Base-by-base conservation (phyloP, 1,139 yeast genomes). In the Hemisphaericaspora xylofermentans region DNA sequence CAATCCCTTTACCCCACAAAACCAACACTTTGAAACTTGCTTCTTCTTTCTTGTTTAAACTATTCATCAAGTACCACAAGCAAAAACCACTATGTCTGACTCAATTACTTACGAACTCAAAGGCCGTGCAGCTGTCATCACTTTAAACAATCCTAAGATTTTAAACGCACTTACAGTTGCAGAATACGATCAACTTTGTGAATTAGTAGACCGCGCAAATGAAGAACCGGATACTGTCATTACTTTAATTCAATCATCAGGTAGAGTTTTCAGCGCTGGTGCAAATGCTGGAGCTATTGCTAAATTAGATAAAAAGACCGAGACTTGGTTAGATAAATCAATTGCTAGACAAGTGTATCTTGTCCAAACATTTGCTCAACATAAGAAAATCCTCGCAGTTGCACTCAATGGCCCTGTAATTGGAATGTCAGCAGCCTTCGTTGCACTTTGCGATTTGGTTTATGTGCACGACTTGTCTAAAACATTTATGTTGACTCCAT, bases 361-460 rank as follows among this genome's bases (percentile, higher is more conserved):
- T 43, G 83, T 93, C 4, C 80, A 82, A 47, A 69, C 84, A 29
- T 81, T 87, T 59, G 76, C 78, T 51, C 76, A 78, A 54, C 96
- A 88, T 60, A 67, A 74, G 14, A 88, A 88, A 61, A 73, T 88
- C 3, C 66, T 88, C 36, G 83, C 84, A 17, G 80, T 80, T 29
- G 93, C 93, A 6, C 68, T 88, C 46, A 88, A 88, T 55, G 96
- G 96, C 0, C 95, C 96, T 0, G 95, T 80, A 9, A 76, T 88
- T 48, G 96, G 96, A 0, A 72, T 88, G 44, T 69, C 83, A 29
- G 81, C 93, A 2, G 88, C 93, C 0, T 61, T 88, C 38, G 84
- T 88, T 14, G 78, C 85, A n/a, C 67, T 85, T 43, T 82, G 88
- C 59, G 96, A 88, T 60, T 73, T 88, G 51, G 72, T 88, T 21